Evolutionary conservation across 1,139 yeast genomes (phyloP), one percentile per base, ranked within the genome.

Genomic region (Chernovozyma sophiae-reginae): DNA sequence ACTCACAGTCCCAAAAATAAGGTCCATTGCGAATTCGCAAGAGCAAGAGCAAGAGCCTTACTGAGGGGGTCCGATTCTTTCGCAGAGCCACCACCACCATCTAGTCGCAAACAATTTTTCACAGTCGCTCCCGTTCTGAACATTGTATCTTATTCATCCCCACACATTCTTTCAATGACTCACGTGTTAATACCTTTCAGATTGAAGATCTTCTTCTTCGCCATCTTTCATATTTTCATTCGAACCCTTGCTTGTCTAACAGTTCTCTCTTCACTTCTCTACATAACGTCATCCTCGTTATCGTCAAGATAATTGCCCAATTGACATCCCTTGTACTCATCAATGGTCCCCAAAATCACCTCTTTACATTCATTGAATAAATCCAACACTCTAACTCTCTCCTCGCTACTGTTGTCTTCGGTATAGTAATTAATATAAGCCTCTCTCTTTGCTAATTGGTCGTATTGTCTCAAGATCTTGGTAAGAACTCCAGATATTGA

Each of bases 391-490:
- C 64, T 48, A 17, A 48, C 49, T 36, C 68, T 46, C 40, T 68
- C 74, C 12, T 58, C 64, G 8, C 51, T 42, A 51, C 79, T 79
- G 34, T 74, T 74, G 29, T 68, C 58, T 32, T 69, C 80, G 23
- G 77, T 68, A 59, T 87, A 92, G 38, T 82, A 84, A 44, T 86
- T 92, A 43, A 92, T 64, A 53, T 90, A 92, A 0, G 98, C 98
- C 38, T 79, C 81, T 42, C 95, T 72, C 39, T 79, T 78, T 47
- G 86, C 86, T 35, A 92, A 72, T 36, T 80, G 73, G 49, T 92
- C 96, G 56, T 81, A 92, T 47, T 90, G 94, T 42, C 72, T 75
- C 25, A 87, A 68, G 0, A 86, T 79, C 46, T 82, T 78, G 30
- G 76, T 72, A 43, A 92, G 72, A 15, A 87, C 68, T 20, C 79